Conservation (phyloP, 2,329 filamentous ascomycete species). For the Teratosphaeria nubilosa region DNA sequence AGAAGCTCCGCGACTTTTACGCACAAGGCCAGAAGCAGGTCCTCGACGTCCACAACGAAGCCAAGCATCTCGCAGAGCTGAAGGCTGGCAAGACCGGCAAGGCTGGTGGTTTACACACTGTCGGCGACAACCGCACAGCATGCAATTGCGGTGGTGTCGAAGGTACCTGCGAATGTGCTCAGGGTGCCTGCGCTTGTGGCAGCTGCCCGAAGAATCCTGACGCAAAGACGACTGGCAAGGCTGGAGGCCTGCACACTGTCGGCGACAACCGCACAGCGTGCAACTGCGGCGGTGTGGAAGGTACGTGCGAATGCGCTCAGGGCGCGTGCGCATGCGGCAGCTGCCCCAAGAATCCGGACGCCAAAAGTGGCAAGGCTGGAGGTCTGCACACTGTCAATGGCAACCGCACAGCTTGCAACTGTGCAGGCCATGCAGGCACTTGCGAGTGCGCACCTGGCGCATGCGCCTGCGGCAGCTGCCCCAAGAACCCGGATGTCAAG, state of each 20-base stretch:
- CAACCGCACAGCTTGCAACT: slow-evolving; percentile 38
- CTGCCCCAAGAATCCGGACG: slow-evolving; percentile 38
- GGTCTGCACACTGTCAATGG: slow-evolving; percentile 35
- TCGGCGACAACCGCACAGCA: slow-evolving; percentile 31
- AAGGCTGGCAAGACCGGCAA: slow-evolving; percentile 49
- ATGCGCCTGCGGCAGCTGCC: slow-evolving; percentile 38
- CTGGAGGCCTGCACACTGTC: slow-evolving; percentile 42
- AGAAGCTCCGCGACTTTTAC: slow-evolving; percentile 84
- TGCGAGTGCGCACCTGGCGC: slow-evolving; percentile 37
- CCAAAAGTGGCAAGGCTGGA: slow-evolving; percentile 35
- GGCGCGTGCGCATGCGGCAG: slow-evolving; percentile 37
- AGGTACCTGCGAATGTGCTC: slow-evolving; percentile 35
- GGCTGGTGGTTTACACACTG: slow-evolving; percentile 43
- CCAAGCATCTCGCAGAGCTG: slow-evolving; percentile 73
- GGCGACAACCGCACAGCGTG: slow-evolving; percentile 34
- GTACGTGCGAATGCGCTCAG: slow-evolving; percentile 35
- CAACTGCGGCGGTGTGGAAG: slow-evolving; percentile 34
- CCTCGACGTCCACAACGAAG: slow-evolving; percentile 86
- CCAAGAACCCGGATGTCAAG: slow-evolving; percentile 34
- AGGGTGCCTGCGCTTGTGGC: slow-evolving; percentile 36
- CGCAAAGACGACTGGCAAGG: slow-evolving; percentile 26
- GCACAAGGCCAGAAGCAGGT: slow-evolving; percentile 76
- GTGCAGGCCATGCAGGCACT: slow-evolving; percentile 30
- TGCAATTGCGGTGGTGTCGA: slow-evolving; percentile 37
- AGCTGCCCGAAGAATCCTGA: slow-evolving; percentile 42